Base-by-base conservation (phyloP, 345 rosid species). In the Acer campestre region DNA sequence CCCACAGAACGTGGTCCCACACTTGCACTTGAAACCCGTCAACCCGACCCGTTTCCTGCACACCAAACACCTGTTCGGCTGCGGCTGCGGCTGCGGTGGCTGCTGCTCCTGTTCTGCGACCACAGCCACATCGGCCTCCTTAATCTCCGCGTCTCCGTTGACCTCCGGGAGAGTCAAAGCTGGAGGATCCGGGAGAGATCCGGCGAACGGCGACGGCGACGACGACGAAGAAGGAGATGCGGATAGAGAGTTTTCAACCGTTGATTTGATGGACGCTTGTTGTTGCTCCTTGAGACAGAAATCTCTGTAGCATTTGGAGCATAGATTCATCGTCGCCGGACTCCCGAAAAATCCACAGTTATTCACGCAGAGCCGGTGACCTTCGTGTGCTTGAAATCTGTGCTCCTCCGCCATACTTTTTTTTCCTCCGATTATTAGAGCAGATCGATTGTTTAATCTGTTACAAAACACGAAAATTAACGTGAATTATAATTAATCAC, bases 271-370 rank as follows among this genome's bases (percentile, higher is more conserved):
- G 49, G 91, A 79, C 64, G 86, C 79, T 63, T 78, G 71, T 42
- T 86, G 89, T 29, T 82, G 88, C 56, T 88, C 86, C 25, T 81
- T 81, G 38, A 82, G 83, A 25, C 83, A 69, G 75, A 82, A 77
- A 68, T 84, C 91, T 29, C 81, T 67, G 84, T 88, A 88, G 78
- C 91, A 88, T 49, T 88, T 84, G 10, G 91, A 84, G 42, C 91
- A 88, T 48, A 88, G 89, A 51, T 88, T 88, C 91, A 88, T 86
- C 68, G 86, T 88, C 17, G 88, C 81, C 10, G 89, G 79, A 77
- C 88, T 88, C 0, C 91, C 89, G 61, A 79, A 74, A 81, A 88
- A 86, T 14, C 89, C 91, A 46, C 91, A 88, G 80, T 86, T 86
- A 58, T 88, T 88, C 18, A 71, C 85, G 75, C 91, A 88, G 65